Percentiles rank a stretch among this genome's conserved stretches.
Evolutionary conservation across 208 protist species (phyloP).

Genomic region (Wallacemonas collosoma): DNA sequence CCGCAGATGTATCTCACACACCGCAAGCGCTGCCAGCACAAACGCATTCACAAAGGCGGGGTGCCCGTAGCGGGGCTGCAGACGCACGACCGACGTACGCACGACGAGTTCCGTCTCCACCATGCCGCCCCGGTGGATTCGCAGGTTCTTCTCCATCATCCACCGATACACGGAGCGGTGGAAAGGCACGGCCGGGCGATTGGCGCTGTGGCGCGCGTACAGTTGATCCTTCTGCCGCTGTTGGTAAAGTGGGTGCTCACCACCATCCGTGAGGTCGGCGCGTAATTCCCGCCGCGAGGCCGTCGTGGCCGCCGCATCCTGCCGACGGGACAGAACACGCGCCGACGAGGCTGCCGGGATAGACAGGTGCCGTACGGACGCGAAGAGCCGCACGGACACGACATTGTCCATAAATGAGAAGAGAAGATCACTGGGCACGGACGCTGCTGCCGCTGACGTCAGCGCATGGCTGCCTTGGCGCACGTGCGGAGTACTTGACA

Average conservation of each 20-base stretch:
- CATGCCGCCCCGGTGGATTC: conserved; percentile 42
- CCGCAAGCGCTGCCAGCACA: conserved; percentile 30
- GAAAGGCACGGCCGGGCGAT: conserved; percentile 8
- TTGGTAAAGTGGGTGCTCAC: too few relatives aligned
- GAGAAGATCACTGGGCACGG: conserved; percentile 19
- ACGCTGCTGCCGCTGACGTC: not conserved
- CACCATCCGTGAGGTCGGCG: too few relatives aligned
- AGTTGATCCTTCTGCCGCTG: not conserved
- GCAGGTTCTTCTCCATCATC: conserved; percentile 38
- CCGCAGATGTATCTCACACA: conserved; percentile 35
- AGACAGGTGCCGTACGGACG: conserved; percentile 38
- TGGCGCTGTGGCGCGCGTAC: not conserved
- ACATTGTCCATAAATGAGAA: conserved; percentile 63
- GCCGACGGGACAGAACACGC: not conserved
- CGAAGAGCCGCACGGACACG: conserved; percentile 33
- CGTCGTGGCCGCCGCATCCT: not conserved
- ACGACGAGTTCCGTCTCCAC: conserved; percentile 48
- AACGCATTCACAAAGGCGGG: conserved; percentile 20
- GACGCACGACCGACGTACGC: conserved; percentile 24
- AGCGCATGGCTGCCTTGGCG: not conserved
- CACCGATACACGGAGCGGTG: conserved; percentile 40
- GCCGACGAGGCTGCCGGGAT: not conserved
- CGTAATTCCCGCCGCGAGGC: too few relatives aligned
- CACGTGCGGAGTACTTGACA: not conserved
- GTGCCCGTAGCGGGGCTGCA: conserved; percentile 15